Percentiles rank a stretch among this genome's conserved stretches.
Evolutionary conservation across 768 basidiomycete genomes (phyloP).

Genomic region (Lanmaoa pseudosensibilis): DNA sequence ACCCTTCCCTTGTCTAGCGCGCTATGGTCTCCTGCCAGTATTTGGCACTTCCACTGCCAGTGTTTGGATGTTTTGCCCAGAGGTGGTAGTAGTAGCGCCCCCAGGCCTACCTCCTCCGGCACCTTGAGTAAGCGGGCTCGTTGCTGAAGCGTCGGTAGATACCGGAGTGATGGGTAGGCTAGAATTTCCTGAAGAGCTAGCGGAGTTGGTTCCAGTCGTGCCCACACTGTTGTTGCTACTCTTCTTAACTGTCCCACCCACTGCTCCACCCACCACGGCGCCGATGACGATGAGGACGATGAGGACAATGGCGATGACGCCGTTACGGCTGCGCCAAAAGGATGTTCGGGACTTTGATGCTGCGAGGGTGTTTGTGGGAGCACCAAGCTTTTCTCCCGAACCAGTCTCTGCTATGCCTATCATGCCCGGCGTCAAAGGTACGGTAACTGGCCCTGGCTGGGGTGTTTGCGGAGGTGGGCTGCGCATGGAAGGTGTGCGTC

Average conservation of each 20-base stretch:
- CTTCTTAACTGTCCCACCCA: constrained; percentile 48
- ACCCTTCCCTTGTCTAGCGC: background rate
- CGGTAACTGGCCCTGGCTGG: constrained; percentile 14
- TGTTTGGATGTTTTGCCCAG: background rate
- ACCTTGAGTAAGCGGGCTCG: background rate
- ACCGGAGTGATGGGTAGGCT: too few relatives aligned
- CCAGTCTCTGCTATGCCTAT: constrained; percentile 12
- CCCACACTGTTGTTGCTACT: background rate
- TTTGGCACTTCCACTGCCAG: too few relatives aligned
- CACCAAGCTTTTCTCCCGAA: constrained; percentile 15
- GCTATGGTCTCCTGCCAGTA: too few relatives aligned
- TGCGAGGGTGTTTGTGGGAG: background rate
- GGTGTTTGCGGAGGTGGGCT: constrained; percentile 9
- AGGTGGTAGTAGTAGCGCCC: too few relatives aligned
- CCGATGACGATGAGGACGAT: constrained; percentile 44
- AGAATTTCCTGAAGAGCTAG: background rate
- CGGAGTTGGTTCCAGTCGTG: background rate
- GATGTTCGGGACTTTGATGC: constrained; percentile 23
- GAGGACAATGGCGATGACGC: constrained; percentile 41
- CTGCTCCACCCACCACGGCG: constrained; percentile 57
- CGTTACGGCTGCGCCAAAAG: constrained; percentile 52
- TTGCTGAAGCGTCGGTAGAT: background rate
- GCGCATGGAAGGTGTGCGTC: constrained; percentile 24
- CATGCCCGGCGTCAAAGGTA: constrained; percentile 5
- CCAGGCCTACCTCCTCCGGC: background rate